Conservation (phyloP, 2,329 filamentous ascomycete species). For the Aspergillus sp. region DNA sequence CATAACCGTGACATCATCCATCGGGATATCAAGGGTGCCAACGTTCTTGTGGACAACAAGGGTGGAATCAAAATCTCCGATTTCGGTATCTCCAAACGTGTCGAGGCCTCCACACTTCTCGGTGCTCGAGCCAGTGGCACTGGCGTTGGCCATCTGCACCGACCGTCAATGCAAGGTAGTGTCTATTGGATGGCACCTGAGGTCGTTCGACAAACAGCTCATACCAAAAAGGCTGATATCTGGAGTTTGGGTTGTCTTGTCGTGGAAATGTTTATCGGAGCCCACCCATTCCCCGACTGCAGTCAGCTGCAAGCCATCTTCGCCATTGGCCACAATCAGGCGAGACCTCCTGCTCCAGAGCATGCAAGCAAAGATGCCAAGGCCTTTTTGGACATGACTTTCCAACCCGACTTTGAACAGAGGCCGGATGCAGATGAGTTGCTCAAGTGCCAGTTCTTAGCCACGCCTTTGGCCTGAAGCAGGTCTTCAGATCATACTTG, state of each 20-base stretch:
- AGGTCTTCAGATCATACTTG: background rate
- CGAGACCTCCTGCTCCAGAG: conserved; percentile 82
- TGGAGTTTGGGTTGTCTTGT: conserved; percentile 96
- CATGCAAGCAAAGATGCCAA: conserved; percentile 78
- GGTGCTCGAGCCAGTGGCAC: conserved; percentile 35
- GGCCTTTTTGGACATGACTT: conserved; percentile 80
- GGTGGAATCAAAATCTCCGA: conserved; percentile 98
- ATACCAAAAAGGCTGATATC: conserved; percentile 97
- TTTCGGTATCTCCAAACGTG: conserved; percentile 97
- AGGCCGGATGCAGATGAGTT: conserved; percentile 89
- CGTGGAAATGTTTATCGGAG: conserved; percentile 98
- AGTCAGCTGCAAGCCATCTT: conserved; percentile 97
- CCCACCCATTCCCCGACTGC: conserved; percentile 93
- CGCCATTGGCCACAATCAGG: conserved; percentile 87
- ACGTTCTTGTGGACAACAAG: conserved; percentile 98
- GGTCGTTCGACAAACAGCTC: conserved; percentile 95
- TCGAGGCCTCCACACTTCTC: conserved; percentile 84
- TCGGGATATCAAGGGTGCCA: conserved; percentile 97
- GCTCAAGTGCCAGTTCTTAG: conserved; percentile 75
- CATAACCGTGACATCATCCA: conserved; percentile 96
- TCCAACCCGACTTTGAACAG: conserved; percentile 92
- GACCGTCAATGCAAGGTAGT: conserved; percentile 82
- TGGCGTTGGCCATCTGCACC: conserved; percentile 42
- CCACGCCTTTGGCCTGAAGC: conserved; percentile 56
- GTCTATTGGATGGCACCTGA: conserved; percentile 99